A percentile compares a stretch with the other conserved stretches of the same genome.
phyloP scores from a whole-genome alignment of 768 basidiomycete genomes.

The Phaeotremella fagi region DNA sequence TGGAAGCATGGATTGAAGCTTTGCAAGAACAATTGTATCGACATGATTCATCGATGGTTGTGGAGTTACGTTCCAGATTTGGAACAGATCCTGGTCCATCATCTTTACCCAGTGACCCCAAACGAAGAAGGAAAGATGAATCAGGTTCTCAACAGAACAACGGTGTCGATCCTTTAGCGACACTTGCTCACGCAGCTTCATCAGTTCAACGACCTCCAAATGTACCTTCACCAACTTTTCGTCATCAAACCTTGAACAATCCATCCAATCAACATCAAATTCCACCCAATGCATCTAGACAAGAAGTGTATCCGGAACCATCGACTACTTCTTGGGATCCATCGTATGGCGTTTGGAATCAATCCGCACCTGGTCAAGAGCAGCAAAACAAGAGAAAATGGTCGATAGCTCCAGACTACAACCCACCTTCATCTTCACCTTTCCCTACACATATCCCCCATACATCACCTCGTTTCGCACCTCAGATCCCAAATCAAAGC shows the following conservation, averaged over 20 bases:
- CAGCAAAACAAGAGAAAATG: not conserved
- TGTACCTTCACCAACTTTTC: not conserved
- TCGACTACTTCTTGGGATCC: not conserved
- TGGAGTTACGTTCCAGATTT: not conserved
- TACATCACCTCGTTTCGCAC: not conserved
- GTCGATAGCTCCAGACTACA: not conserved
- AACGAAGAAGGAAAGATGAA: not conserved
- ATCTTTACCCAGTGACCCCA: not conserved
- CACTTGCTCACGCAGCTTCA: slow-evolving; percentile 12
- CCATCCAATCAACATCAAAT: not conserved
- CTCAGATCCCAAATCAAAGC: not conserved
- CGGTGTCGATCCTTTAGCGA: slow-evolving; percentile 12
- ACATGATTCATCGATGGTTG: not conserved
- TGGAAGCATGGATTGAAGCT: slow-evolving; percentile 18
- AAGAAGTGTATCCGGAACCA: not conserved
- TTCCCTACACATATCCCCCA: not conserved
- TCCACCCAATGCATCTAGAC: not conserved
- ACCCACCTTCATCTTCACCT: not conserved
- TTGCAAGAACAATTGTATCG: not conserved
- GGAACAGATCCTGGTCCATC: not conserved
- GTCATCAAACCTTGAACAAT: not conserved
- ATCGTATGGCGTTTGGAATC: not conserved
- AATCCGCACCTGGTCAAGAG: not conserved
- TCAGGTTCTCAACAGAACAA: not conserved
- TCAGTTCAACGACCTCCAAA: slow-evolving; percentile 2